A percentile compares a stretch with the other conserved stretches of the same genome.
Evolutionary conservation across 2,329 filamentous ascomycete genomes (phyloP).

Genomic region (Aspergillus ustus): DNA sequence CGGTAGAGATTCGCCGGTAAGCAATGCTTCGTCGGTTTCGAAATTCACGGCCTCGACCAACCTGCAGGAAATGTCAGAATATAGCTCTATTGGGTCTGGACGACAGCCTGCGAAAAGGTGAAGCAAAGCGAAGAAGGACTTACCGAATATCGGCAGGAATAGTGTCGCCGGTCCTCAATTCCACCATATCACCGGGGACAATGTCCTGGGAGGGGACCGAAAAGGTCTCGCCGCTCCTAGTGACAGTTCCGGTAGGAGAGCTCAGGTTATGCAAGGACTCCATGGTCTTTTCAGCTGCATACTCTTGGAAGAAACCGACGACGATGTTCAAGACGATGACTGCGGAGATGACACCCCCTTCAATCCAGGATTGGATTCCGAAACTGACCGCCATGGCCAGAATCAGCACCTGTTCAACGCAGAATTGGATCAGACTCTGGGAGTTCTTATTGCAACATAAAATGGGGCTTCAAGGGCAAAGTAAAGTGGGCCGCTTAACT

Average conservation of each 20-base stretch:
- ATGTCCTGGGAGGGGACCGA: conserved; percentile 62
- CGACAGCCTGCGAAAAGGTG: neutral
- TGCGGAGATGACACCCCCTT: conserved; percentile 63
- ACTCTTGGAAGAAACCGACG: conserved; percentile 66
- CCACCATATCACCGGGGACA: conserved; percentile 64
- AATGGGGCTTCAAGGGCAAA: neutral
- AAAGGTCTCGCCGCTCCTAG: conserved; percentile 61
- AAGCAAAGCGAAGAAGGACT: conserved; percentile 23
- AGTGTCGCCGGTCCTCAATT: conserved; percentile 63
- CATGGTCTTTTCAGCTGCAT: conserved; percentile 66
- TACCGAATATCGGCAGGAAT: conserved; percentile 65
- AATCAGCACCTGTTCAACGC: conserved; percentile 65
- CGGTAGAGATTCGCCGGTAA: conserved; percentile 66
- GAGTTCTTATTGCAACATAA: neutral
- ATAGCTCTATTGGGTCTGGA: neutral
- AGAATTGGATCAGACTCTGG: conserved; percentile 17
- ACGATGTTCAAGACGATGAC: conserved; percentile 63
- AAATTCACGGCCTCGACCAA: conserved; percentile 69
- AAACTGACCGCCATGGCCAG: conserved; percentile 72
- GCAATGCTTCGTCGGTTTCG: conserved; percentile 71
- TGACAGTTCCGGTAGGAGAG: conserved; percentile 61
- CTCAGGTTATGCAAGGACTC: conserved; percentile 61
- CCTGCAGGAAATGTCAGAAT: conserved; percentile 43
- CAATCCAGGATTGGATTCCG: conserved; percentile 62
- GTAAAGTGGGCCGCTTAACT: conserved; percentile 45